Base-by-base conservation (phyloP, 306 rosid genomes). In the Hippophae rhamnoides region DNA sequence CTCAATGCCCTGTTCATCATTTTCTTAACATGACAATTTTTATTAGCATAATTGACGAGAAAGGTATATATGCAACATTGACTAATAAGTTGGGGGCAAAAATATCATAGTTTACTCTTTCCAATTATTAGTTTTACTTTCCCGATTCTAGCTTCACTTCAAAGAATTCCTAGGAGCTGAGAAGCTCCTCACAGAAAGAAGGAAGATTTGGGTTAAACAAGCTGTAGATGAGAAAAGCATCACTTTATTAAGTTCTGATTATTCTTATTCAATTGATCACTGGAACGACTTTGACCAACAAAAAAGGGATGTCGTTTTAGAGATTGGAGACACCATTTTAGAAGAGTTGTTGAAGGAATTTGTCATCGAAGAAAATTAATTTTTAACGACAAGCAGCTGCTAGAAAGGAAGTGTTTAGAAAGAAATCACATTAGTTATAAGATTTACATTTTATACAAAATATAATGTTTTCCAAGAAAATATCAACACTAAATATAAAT, bases 251-350 rank as follows among this genome's bases (percentile, higher is more conserved):
- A 47, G 60, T 52, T 78, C 64, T 56, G 93, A 86, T 62, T 63
- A 58, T 49, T 51, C 49, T 61, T 71, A 71, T 46, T 76, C 84
- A 3, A 64, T 60, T 9, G 54, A 65, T 40, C 86, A 83, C 63
- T 83, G 98, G 95, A 54, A 49, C 53, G 68, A 64, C 59, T 68
- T 73, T 7, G 67, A 78, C 66, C 65, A 53, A 6, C 82, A 81
- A 52, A 67, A 54, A 55, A 74, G 43, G 46, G 87, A 78, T 57
- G 50, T 85, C 63, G 62, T 78, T 47, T 47, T 69, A 42, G 82
- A 83, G 77, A 72, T 85, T 43, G 89, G 82, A 23, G 81, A 82
- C 45, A 68, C 77, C 13, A 63, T 92, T 60, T 79, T 84, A 63
- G 81, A 81, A 57, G 68, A 78, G 54, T 65, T 85, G 46, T 61